Base-by-base conservation (phyloP, 2,329 filamentous ascomycete genomes). In the Colletotrichum sp. region DNA sequence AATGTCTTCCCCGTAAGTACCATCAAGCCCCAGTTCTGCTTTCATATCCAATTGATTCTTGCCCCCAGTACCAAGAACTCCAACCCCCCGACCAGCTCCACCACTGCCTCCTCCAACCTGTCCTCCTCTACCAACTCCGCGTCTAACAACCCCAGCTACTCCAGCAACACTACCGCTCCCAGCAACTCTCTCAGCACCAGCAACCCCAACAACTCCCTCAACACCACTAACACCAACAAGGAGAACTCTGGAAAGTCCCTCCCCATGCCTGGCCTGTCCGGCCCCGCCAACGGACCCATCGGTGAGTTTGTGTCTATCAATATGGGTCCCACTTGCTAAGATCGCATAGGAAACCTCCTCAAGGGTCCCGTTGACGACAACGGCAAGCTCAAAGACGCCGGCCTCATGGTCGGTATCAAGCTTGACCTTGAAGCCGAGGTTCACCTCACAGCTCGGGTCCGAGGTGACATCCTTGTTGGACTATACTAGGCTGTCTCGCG, bases 391-490 rank as follows among this genome's bases (percentile, higher is more conserved):
- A 92, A 91, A 83, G 83, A 89, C 60, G 89, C 91, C 8, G 90
- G 89, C 2, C 85, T 92, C 57, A 86, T 92, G 79, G 86, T 93
- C 52, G 91, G 91, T 72, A 92, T 92, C 85, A 92, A 93, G 86
- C 86, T 93, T 44, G 91, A 93, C 80, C 83, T 92, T 24, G 91
- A 93, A 81, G 91, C 91, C 16, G 91, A 92, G 81, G 89, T 92
- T 59, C 90, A 93, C 81, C 83, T 92, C 78, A 92, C 90, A 21
- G 91, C 91, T 65, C 84, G 91, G 69, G 86, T 92, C 75, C 86
- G 90, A 65, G 91, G 91, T 86, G 91, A 93, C 81, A 91, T 92
- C 80, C 88, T 88, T 32, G 87, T 92, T 77, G 90, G 90, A 59
- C 82, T 92, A 80, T 91, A 91, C 82, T 92, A 85, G 77, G 60